Percentiles rank a stretch among this genome's conserved stretches.
Conservation (phyloP, 73 alveolate species). For the Paraurostyla sp. region DNA sequence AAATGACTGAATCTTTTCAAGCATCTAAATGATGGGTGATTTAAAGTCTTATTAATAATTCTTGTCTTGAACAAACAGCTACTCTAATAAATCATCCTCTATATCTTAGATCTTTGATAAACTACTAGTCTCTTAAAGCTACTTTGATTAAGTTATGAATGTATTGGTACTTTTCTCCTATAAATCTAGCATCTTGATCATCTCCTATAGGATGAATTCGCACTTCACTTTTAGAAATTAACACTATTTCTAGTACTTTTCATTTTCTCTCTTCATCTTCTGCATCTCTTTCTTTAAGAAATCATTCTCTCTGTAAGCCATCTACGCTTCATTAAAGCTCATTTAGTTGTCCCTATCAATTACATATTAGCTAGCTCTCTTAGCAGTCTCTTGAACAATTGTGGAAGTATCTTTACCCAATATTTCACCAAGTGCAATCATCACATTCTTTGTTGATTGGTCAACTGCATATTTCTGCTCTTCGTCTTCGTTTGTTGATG, state of each 20-base stretch:
- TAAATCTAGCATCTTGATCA: background rate
- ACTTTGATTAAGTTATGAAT: too few species aligned
- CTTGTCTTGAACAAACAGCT: background rate
- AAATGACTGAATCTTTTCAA: background rate
- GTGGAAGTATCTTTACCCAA: conserved; percentile 10
- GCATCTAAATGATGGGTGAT: background rate
- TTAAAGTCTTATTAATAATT: too few species aligned
- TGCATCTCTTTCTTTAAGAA: background rate
- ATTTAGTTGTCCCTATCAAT: background rate
- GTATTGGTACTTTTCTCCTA: background rate
- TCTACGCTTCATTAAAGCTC: background rate
- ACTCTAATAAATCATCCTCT: background rate
- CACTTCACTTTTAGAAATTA: background rate
- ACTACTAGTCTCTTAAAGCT: background rate
- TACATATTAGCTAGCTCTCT: background rate
- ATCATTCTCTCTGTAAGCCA: background rate
- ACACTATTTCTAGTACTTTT: background rate
- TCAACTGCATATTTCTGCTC: background rate
- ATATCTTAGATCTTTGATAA: background rate
- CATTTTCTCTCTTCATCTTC: background rate
- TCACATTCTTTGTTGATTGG: background rate
- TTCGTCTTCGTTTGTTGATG: background rate
- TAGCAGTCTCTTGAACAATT: background rate
- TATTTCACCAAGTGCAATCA: conserved; percentile 15
- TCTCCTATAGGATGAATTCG: background rate